phyloP scores from a whole-genome alignment of 352 stramenopile genomes.

The Phytophthora cryptogea region DNA sequence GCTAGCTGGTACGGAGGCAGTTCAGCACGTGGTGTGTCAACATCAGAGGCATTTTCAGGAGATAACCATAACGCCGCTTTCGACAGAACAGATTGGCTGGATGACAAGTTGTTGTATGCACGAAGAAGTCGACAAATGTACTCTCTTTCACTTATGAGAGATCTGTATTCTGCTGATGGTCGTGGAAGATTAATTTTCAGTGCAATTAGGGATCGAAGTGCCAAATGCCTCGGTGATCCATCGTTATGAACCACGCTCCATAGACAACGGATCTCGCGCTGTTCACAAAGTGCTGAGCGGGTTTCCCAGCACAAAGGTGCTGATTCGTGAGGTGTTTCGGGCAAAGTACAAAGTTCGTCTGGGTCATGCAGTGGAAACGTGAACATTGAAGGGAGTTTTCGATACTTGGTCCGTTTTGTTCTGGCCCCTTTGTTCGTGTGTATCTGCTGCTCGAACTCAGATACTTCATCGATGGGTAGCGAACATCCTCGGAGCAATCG shows the following conservation, averaged over 20 bases:
- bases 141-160: constrained; percentile 16
- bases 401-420: constrained; percentile 2
- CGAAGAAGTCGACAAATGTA: constrained; percentile 5
- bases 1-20: constrained; percentile 16
- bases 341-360: not conserved
- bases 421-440: not conserved
- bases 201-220: constrained; percentile 36
- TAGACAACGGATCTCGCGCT: constrained; percentile 10
- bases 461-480: constrained; percentile 55
- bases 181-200: constrained; percentile 40
- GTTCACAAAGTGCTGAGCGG: not conserved
- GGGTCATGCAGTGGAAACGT: constrained; percentile 25
- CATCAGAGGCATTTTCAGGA: not conserved
- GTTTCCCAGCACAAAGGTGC: constrained; percentile 9
- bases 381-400: constrained; percentile 48
- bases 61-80: constrained; percentile 1
- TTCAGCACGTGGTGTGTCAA: not conserved
- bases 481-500: constrained; percentile 37
- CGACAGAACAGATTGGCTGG: not conserved
- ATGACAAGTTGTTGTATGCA: not conserved
- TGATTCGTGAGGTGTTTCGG: not conserved
- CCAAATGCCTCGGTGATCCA: constrained; percentile 38
- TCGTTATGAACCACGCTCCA: constrained; percentile 22
- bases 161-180: constrained; percentile 40
- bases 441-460: constrained; percentile 38